Percentiles rank a stretch among this genome's conserved stretches.
phyloP scores from a whole-genome alignment of 1,139 yeast species.

The Candida smagusa region DNA sequence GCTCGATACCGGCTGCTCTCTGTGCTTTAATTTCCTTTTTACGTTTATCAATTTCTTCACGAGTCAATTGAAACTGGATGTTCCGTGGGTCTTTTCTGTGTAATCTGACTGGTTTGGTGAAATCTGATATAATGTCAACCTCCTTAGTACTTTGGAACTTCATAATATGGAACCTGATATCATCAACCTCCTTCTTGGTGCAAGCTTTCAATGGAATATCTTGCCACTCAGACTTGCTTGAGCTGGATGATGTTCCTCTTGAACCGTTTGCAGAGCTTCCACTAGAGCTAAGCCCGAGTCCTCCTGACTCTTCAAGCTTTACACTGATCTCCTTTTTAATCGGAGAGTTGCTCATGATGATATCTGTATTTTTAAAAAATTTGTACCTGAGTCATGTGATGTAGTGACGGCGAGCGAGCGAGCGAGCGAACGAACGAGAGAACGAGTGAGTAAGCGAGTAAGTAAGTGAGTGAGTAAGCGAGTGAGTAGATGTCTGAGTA shows the following conservation, averaged over 20 bases:
- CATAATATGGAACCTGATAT: conserved; percentile 75
- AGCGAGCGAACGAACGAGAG: too few relatives aligned
- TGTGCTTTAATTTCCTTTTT: conserved; percentile 45
- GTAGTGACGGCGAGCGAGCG: too few relatives aligned
- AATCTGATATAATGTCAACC: conserved; percentile 68
- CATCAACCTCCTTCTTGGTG: conserved; percentile 66
- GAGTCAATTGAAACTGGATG: conserved; percentile 75
- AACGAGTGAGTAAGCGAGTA: too few relatives aligned
- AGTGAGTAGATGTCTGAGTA: too few relatives aligned
- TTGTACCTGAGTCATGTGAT: too few relatives aligned
- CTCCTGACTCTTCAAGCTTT: conserved; percentile 18
- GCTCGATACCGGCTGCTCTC: conserved; percentile 16
- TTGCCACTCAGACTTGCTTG: conserved; percentile 38
- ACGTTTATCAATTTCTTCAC: conserved; percentile 58
- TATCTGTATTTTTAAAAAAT: too few relatives aligned
- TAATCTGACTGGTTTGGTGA: conserved; percentile 77
- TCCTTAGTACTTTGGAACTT: conserved; percentile 72
- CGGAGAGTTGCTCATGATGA: conserved; percentile 23
- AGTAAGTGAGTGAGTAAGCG: too few relatives aligned
- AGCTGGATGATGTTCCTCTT: conserved; percentile 10
- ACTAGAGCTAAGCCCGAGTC: conserved; percentile 4
- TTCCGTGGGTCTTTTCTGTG: conserved; percentile 93
- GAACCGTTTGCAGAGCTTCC: conserved; percentile 5
- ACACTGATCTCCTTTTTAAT: conserved; percentile 26
- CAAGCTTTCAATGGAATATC: conserved; percentile 75